phyloP scores from a whole-genome alignment of 2,329 filamentous ascomycete genomes.

The Diaporthe ampelina region DNA sequence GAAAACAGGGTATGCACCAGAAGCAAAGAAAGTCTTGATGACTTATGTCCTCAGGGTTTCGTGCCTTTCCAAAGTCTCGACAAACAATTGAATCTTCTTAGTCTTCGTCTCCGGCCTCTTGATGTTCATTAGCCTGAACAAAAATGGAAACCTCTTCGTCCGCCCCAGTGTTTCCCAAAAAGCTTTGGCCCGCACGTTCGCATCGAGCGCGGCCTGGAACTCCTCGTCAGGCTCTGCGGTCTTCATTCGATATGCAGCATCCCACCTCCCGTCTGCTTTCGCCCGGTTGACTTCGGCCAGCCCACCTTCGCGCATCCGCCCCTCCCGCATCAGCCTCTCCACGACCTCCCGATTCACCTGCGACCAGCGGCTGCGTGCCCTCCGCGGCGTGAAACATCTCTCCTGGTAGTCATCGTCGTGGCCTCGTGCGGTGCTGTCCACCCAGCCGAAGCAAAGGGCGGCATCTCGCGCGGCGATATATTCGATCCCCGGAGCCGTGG shows the following conservation, averaged over 20 bases:
- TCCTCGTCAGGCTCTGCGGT: conserved; percentile 24
- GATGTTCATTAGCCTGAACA: conserved; percentile 32
- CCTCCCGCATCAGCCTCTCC: conserved; percentile 16
- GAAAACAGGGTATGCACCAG: not conserved
- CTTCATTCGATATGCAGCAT: conserved; percentile 34
- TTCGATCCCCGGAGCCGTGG: conserved; percentile 10
- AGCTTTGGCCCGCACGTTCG: conserved; percentile 10
- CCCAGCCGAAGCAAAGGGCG: conserved; percentile 29
- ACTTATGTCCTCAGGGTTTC: conserved; percentile 5
- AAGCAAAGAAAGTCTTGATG: not conserved
- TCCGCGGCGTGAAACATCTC: conserved; percentile 22
- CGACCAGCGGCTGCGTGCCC: conserved; percentile 31
- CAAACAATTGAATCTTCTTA: conserved; percentile 22
- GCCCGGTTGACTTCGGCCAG: conserved; percentile 17
- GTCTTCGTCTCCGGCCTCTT: conserved; percentile 26
- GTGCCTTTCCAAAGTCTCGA: conserved; percentile 20
- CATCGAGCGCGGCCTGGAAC: conserved; percentile 31
- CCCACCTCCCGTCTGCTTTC: conserved; percentile 31
- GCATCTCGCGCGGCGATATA: conserved; percentile 18
- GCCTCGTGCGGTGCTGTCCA: conserved; percentile 3
- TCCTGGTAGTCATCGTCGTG: conserved; percentile 23
- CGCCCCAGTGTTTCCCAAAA: conserved; percentile 25
- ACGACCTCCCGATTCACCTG: conserved; percentile 21
- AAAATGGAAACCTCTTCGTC: conserved; percentile 21
- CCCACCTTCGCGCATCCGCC: conserved; percentile 26